Evolutionary conservation across 2,329 filamentous ascomycete species (phyloP), one percentile per base, ranked within the genome.

Genomic region (Colletotrichum australisinense): DNA sequence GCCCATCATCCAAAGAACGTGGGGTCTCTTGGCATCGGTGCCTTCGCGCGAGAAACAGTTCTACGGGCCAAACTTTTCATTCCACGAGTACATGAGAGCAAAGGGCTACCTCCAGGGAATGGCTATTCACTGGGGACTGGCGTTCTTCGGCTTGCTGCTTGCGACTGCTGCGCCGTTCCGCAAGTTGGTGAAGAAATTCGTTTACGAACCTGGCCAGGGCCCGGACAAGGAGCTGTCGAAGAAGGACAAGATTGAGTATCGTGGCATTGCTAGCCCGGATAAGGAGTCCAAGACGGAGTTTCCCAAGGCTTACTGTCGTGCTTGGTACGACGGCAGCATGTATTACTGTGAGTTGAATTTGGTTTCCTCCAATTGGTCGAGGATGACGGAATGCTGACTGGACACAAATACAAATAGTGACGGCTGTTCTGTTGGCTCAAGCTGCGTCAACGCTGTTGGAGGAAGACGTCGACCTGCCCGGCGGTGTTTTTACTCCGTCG

Each of bases 401-500:
- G 35, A 8, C 42, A 76, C 69, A 14, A n/a, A n/a, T 19, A 14
- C 14, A 75, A 69, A 22, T 64, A 92, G 91, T 94, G 64, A 95
- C 93, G 4, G 93, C 88, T 0, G 78, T 91, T 22, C 85, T 93
- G 32, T 78, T 94, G 16, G 87, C 88, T 2, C 87, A 94, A 77
- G 93, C 88, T 14, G 93, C 93, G 4, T 83, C 89, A 52, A 90
- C 91, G 0, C 84, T 95, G 38, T 83, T 95, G 19, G 86, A 92
- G 71, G 91, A 93, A 52, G 87, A 91, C 16, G 83, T 90, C 14
- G 81, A 86, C 46, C 83, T 94, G 14, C 86, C 86, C 1, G 93
- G 93, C 22, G 93, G 93, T 3, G 84, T 94, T 28, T 89, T 93
- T 74, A 95, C 94, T 1, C 91, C 93, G 0, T 92, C 93, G 0